These are phyloP conservation scores for Adansonia gregorii DNA, from an alignment of 441 rosid species.

Conservation along the genomic window DNA sequence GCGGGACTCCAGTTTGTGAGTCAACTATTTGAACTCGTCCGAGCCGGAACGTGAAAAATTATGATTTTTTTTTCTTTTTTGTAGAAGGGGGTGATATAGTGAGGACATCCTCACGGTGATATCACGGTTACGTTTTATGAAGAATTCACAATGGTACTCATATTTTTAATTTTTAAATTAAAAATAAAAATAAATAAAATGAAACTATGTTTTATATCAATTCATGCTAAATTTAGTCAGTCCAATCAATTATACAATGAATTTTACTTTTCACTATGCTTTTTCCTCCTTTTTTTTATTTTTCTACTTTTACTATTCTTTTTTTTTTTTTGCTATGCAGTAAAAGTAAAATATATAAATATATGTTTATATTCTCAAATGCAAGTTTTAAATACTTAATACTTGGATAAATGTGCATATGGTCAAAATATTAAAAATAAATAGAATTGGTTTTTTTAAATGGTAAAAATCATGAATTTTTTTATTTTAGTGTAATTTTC, in stretches of 20 bases:
- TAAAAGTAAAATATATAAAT: not conserved
- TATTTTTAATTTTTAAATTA: too few species aligned
- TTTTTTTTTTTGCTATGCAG: not conserved
- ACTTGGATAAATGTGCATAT: too few species aligned
- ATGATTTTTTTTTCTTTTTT: not conserved
- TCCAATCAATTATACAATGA: not conserved
- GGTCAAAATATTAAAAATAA: not conserved
- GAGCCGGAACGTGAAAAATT: conserved; percentile 8
- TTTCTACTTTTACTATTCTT: not conserved
- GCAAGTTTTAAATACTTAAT: not conserved
- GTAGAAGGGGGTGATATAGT: not conserved
- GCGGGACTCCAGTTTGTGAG: not conserved
- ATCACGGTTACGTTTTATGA: too few species aligned
- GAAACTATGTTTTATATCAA: too few species aligned
- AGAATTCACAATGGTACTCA: too few species aligned
- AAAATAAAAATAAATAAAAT: too few species aligned
- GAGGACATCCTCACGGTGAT: not conserved
- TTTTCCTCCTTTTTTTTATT: too few species aligned
- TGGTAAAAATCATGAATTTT: too few species aligned
- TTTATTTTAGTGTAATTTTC: too few species aligned
- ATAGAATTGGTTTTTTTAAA: not conserved
- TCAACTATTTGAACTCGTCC: conserved; percentile 23
- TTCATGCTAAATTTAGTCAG: too few species aligned
- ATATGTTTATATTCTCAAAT: not conserved
- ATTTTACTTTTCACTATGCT: not conserved